A percentile compares a stretch with the other conserved stretches of the same genome.
Evolutionary conservation across 2,329 filamentous ascomycete genomes (phyloP).

Genomic region (Talaromyces marneffei): DNA sequence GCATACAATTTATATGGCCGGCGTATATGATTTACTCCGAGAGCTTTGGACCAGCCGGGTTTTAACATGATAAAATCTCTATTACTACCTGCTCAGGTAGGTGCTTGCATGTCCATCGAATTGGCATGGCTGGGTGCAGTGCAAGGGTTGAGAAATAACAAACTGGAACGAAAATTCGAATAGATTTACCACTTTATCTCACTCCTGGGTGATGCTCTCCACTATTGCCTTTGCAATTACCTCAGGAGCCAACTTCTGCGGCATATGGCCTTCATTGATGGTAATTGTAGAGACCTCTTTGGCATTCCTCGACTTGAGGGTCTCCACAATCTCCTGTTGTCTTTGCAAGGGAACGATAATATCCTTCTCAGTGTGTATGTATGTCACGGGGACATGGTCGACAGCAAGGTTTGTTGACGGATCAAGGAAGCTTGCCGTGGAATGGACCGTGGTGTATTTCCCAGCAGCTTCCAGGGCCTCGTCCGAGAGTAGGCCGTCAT

Average conservation of each 20-base stretch:
- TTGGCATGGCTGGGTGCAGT: background rate
- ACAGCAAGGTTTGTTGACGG: constrained; percentile 28
- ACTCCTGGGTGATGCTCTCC: background rate
- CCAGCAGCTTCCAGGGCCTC: constrained; percentile 15
- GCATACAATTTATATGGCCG: background rate
- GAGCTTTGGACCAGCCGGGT: background rate
- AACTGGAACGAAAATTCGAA: background rate
- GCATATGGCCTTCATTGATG: constrained; percentile 27
- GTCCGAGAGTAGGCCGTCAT: constrained; percentile 1
- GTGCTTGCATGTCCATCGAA: background rate
- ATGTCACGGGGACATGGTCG: constrained; percentile 30
- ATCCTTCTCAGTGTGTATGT: constrained; percentile 29
- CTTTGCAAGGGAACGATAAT: constrained; percentile 21
- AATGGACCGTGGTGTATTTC: constrained; percentile 23
- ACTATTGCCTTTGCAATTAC: constrained; percentile 17
- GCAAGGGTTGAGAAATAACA: background rate
- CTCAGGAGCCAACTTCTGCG: constrained; percentile 21
- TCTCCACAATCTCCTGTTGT: constrained; percentile 27
- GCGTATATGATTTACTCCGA: background rate
- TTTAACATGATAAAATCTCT: background rate
- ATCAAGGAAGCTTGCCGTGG: constrained; percentile 24
- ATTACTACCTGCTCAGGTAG: background rate
- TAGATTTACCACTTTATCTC: background rate
- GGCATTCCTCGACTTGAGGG: constrained; percentile 27
- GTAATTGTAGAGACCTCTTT: constrained; percentile 30